Percentiles rank a stretch among this genome's conserved stretches.
These are phyloP conservation scores for Allodekkera sacchari DNA, from an alignment of 805 yeast species.

Conservation along the genomic window DNA sequence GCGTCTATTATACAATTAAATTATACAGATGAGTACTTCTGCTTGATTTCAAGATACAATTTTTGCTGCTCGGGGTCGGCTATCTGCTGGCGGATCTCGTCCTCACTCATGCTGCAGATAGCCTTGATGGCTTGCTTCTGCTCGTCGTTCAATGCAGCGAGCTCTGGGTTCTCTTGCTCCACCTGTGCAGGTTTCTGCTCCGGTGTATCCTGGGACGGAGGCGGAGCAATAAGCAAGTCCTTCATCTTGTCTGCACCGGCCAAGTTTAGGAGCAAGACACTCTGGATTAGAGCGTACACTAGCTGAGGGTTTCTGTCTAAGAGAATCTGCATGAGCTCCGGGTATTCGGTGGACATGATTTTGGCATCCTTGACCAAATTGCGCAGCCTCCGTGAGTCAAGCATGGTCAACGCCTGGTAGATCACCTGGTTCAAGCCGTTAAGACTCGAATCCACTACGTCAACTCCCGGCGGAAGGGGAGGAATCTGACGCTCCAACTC, in stretches of 20 bases:
- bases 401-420: conserved; percentile 34
- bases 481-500: conserved; percentile 28
- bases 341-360: conserved; percentile 47
- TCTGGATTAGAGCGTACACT: conserved; percentile 73
- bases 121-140: conserved; percentile 6
- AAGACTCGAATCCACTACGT: conserved; percentile 26
- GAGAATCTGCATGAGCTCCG: conserved; percentile 49
- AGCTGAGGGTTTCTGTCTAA: conserved; percentile 73
- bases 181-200: conserved; percentile 1
- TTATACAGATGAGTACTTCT: conserved; percentile 8
- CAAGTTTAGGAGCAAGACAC: conserved; percentile 36
- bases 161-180: conserved; percentile 3
- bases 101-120: conserved; percentile 17
- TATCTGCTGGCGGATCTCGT: conserved; percentile 12
- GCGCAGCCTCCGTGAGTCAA: conserved; percentile 39
- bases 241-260: conserved; percentile 19
- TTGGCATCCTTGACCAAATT: conserved; percentile 51
- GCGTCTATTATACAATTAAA: not conserved
- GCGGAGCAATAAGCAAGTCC: not conserved
- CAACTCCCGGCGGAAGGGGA: conserved; percentile 48
- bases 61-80: conserved; percentile 14
- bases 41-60: conserved; percentile 17
- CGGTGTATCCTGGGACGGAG: not conserved
- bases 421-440: conserved; percentile 33
- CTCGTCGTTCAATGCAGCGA: not conserved